Conservation (phyloP, 805 yeast species). For the Cephaloascus fragrans region DNA sequence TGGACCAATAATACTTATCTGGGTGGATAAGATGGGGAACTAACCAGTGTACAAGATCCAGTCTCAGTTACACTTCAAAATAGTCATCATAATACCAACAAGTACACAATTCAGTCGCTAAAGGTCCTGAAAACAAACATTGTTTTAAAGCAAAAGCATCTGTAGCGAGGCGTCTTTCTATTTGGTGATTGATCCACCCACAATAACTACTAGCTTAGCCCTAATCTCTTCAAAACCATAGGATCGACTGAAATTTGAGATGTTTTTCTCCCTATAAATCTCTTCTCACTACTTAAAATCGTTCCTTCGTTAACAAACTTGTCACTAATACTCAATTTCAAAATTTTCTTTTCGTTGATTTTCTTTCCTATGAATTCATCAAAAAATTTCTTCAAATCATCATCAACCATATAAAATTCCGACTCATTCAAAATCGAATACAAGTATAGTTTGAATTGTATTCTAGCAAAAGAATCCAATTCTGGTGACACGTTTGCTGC, state of each 20-base stretch:
- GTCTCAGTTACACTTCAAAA: too few relatives aligned
- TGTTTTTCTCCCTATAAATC: not conserved
- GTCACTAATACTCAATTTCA: not conserved
- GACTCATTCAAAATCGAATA: not conserved
- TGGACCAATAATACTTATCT: too few relatives aligned
- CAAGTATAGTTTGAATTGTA: not conserved
- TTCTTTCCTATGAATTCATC: not conserved
- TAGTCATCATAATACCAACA: too few relatives aligned
- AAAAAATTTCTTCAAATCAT: too few relatives aligned
- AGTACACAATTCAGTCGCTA: too few relatives aligned
- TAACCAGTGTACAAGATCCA: too few relatives aligned
- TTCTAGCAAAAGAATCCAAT: not conserved
- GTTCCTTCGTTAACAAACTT: not conserved
- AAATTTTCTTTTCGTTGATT: not conserved
- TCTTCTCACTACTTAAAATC: not conserved
- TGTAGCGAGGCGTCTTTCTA: too few relatives aligned
- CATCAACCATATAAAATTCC: not conserved
- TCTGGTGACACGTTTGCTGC: not conserved
- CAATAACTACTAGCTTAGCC: too few relatives aligned
- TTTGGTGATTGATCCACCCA: too few relatives aligned
- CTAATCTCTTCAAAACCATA: conserved; percentile 1
- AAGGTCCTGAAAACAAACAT: too few relatives aligned
- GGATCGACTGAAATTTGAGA: conserved; percentile 1
- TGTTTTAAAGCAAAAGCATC: too few relatives aligned
- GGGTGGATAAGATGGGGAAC: too few relatives aligned